Evolutionary conservation across 371 early-diverging fungal genomes (phyloP).

Genomic region (Apophysomyces elegans): DNA sequence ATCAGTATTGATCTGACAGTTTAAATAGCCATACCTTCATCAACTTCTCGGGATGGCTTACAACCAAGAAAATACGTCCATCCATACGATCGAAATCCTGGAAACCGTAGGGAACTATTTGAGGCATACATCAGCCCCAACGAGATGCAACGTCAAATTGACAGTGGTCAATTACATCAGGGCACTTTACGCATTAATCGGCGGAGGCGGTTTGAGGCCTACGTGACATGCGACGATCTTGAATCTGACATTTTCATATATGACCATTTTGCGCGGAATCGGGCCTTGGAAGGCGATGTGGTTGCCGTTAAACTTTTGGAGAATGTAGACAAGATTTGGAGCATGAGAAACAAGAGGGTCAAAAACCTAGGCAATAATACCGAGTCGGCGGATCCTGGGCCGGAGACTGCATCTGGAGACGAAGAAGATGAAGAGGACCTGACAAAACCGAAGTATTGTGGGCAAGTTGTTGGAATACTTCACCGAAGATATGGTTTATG

Average conservation of each 20-base stretch:
- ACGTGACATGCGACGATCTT: constrained; percentile 57
- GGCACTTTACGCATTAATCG: constrained; percentile 74
- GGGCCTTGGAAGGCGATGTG: constrained; percentile 79
- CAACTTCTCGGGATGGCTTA: not conserved
- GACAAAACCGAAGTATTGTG: constrained; percentile 56
- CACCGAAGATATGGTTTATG: constrained; percentile 34
- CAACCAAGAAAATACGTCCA: constrained; percentile 28
- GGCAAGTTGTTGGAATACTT: constrained; percentile 60
- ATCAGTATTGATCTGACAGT: not conserved
- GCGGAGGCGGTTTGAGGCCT: constrained; percentile 64
- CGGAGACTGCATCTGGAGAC: constrained; percentile 6
- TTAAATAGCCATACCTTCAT: not conserved
- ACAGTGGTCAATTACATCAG: constrained; percentile 21
- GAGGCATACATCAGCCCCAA: constrained; percentile 29
- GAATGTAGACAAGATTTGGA: constrained; percentile 51
- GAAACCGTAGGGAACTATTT: constrained; percentile 22
- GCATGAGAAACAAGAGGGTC: constrained; percentile 24
- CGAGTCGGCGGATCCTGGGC: constrained; percentile 13
- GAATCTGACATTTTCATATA: constrained; percentile 62
- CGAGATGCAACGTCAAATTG: constrained; percentile 18
- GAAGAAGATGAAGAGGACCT: constrained; percentile 33
- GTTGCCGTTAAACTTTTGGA: constrained; percentile 64
- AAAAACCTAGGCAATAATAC: constrained; percentile 23
- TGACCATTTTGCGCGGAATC: constrained; percentile 65
- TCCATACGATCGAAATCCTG: constrained; percentile 29